phyloP scores from a whole-genome alignment of 1,284 basidiomycete species.

The Pascua guehoae region DNA sequence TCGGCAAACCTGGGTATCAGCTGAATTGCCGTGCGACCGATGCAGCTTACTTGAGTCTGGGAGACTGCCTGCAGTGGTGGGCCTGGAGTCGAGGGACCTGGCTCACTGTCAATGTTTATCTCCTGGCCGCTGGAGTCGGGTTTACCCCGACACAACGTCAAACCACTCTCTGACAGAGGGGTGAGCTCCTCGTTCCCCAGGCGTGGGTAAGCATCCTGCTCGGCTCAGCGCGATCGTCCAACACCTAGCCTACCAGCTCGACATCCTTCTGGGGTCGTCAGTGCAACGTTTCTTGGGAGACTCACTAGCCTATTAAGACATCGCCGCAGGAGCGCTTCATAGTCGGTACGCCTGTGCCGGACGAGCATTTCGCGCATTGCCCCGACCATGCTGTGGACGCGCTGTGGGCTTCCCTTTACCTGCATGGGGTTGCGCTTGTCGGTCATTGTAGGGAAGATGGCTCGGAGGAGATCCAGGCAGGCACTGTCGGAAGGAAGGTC shows the following conservation, averaged over 20 bases:
- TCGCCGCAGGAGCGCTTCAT: constrained; percentile 11
- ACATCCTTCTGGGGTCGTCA: constrained; percentile 12
- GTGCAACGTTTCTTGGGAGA: background rate
- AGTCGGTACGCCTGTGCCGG: constrained; percentile 24
- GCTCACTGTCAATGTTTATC: too few species aligned
- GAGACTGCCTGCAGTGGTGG: constrained; percentile 2
- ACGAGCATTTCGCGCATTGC: constrained; percentile 26
- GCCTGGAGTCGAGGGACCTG: background rate
- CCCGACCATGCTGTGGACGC: background rate
- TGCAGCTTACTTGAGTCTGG: constrained; percentile 50
- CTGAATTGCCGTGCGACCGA: background rate
- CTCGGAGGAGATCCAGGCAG: constrained; percentile 7
- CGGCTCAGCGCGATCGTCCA: background rate
- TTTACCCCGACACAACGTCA: too few species aligned
- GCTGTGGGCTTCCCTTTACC: background rate
- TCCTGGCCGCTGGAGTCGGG: too few species aligned
- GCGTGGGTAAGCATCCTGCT: constrained; percentile 1
- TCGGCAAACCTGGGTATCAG: constrained; percentile 60
- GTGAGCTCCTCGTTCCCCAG: background rate
- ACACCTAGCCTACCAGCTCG: constrained; percentile 1
- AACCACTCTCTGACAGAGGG: background rate
- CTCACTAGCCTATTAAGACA: constrained; percentile 14
- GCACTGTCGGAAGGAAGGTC: background rate
- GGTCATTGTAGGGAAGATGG: constrained; percentile 9
- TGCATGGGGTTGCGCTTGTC: background rate